Conservation (phyloP, 352 stramenopile species). For the Phytopythium oedochilum region DNA sequence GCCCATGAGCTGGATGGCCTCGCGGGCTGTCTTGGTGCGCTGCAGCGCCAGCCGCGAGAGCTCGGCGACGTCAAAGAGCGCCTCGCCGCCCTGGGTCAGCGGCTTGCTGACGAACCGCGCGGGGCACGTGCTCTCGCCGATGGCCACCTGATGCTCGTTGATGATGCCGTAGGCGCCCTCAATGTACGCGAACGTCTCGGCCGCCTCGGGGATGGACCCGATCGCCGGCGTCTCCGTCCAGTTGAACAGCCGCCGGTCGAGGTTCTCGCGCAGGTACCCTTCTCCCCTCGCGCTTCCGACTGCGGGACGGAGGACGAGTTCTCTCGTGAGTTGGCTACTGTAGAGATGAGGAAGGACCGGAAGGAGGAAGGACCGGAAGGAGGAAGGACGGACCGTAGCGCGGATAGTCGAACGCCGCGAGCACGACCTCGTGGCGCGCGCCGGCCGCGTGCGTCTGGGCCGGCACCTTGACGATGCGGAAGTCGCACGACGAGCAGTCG, state of each 20-base stretch:
- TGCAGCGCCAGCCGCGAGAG: slow-evolving; percentile 89
- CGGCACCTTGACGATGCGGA: slow-evolving; percentile 76
- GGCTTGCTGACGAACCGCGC: slow-evolving; percentile 62
- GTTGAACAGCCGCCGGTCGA: slow-evolving; percentile 68
- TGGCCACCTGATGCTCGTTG: slow-evolving; percentile 78
- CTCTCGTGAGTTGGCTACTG: too few species aligned
- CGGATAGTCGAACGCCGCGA: slow-evolving; percentile 59
- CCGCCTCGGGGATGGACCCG: slow-evolving; percentile 59
- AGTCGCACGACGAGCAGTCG: slow-evolving; percentile 82
- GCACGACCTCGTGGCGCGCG: slow-evolving; percentile 48
- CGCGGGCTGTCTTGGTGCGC: slow-evolving; percentile 68
- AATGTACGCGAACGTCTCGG: slow-evolving; percentile 72
- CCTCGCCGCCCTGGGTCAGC: slow-evolving; percentile 60
- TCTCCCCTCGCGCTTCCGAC: slow-evolving; percentile 56
- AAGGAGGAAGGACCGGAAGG: too few species aligned
- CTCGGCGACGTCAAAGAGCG: slow-evolving; percentile 86
- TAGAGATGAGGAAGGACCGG: too few species aligned
- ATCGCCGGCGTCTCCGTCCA: slow-evolving; percentile 57
- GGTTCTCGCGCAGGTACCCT: slow-evolving; percentile 53
- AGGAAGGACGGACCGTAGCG: slow-evolving; percentile 49
- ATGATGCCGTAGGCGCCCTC: slow-evolving; percentile 81
- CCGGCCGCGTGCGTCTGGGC: slow-evolving; percentile 36
- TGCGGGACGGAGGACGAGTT: too few species aligned
- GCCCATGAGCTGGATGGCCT: slow-evolving; percentile 90
- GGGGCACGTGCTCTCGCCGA: slow-evolving; percentile 79